Evolutionary conservation across 2,329 filamentous ascomycete species (phyloP), one percentile per base, ranked within the genome.

Genomic region (Aspergillus novofumigatus): DNA sequence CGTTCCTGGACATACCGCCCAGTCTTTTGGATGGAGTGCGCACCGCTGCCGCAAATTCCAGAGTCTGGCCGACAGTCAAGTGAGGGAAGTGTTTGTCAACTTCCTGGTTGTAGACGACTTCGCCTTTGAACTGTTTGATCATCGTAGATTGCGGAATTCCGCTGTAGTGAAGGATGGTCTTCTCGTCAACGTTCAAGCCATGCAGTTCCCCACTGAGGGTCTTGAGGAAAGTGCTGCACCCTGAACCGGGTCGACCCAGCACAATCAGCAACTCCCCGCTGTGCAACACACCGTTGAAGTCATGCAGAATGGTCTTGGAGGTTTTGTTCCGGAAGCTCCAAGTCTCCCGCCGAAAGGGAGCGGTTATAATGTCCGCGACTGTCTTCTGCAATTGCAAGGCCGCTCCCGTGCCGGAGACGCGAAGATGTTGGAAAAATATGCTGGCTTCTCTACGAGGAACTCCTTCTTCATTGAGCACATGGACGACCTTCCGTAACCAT

Each of bases 141-240:
- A 73, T 70, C 11, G 67, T 60, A 21, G 56, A 20, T 44, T 67
- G 66, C 2, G 67, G 61, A 26, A 69, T 81, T 63, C 87, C 84
- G 81, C 92, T 89, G 69, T 94, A 94, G 76, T 94, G 92, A 69
- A 94, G 84, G 54, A 88, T 84, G 0, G 89, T 87, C 6, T 78
- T 74, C 2, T 86, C 74, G 51, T 90, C 88, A 23, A 93, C 79
- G 59, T 83, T 83, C 66, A 93, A 86, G 45, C 91, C 91, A 63
- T 92, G 87, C 26, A 88, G 89, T 74, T 94, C 90, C 60, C 91
- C 90, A 10, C 89, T 84, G 62, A 94, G 82, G 0, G 90, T 90
- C 79, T 94, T 94, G 57, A 95, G 79, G 60, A 94, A 85, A 1
- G 91, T 94, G 44, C 88, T 90, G 74, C 91, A 95, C 51, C 75